Base-by-base conservation (phyloP, 2,329 filamentous ascomycete species). In the Xylaria sp. region DNA sequence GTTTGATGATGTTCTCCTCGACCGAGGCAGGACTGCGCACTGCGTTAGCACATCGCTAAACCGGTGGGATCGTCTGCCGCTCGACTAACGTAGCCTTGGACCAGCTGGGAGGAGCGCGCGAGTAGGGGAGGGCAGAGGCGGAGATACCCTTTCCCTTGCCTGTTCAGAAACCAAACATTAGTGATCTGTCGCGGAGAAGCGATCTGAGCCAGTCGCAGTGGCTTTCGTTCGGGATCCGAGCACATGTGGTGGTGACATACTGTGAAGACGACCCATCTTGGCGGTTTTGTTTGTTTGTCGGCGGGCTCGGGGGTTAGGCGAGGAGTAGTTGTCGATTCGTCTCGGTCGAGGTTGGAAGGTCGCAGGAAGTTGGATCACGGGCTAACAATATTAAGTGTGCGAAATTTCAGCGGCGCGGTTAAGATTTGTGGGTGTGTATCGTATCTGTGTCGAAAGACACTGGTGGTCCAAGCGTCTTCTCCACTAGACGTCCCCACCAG, bases 1-100 rank as follows among this genome's bases (percentile, higher is more conserved):
- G 92, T 89, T 97, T 97, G 87, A 92, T 94, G 87, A 99, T 99
- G 88, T 98, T 94, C 83, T 99, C 96, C 79, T 97, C 93, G 83
- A 99, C 94, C 87, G 97, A 93, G 80, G 97, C 94, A 81, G 96
- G 94, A 78, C 68, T 70, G 48, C 34, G 25, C 5, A 52, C 41
- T 5, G 41, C 28, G 20, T 70, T 34, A 70, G 60, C 39, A 50
- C 58, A 50, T n/a, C 9, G 30, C 43, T 2, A 1, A 46, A 46
- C 52, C 41, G 41, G 34, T n/a, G 6, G 4, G 39, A 39, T 53
- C n/a, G 32, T 65, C 15, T 52, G 46, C 4, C 7, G 34, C 41
- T 39, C 10, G 53, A 68, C 62, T 68, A 2, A 63, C 65, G 94
- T 97, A 86, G 93, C 97, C 92, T 99, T 99, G 85, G 98, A 88